Evolutionary conservation across 306 rosid genomes (phyloP).

Genomic region (Cyamopsis tetragonoloba): DNA sequence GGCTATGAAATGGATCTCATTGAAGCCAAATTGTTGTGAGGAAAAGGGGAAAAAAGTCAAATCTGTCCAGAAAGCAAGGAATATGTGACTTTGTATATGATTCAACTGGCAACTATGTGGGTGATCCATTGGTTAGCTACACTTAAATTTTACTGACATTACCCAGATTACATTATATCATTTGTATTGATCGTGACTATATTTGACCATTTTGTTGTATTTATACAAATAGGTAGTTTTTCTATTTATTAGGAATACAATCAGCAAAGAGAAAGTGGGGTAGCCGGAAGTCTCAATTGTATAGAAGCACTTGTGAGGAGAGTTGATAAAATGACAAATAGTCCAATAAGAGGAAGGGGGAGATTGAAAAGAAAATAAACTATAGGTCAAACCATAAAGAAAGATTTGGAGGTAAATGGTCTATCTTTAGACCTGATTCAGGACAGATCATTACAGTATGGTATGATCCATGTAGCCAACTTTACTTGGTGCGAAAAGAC

Average conservation of each 20-base stretch:
- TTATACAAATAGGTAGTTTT: background rate
- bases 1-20: background rate
- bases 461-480: no score
- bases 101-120: background rate
- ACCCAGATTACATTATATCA: background rate
- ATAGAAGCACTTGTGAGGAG: no score
- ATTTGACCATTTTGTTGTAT: background rate
- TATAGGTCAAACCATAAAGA: background rate
- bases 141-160: background rate
- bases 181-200: background rate
- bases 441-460: no score
- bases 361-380: background rate
- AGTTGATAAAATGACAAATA: no score
- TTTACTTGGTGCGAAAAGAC: no score
- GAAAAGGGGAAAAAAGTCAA: background rate
- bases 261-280: no score
- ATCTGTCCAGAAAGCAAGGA: background rate
- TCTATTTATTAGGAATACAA: no score
- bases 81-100: background rate
- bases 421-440: no score
- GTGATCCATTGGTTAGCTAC: background rate
- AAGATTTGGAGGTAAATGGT: no score
- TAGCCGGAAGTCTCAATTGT: no score
- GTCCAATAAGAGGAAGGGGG: no score
- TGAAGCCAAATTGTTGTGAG: background rate